Percentiles rank a stretch among this genome's conserved stretches.
Evolutionary conservation across 208 protist genomes (phyloP).

Genomic region (Strigomonas galati): DNA sequence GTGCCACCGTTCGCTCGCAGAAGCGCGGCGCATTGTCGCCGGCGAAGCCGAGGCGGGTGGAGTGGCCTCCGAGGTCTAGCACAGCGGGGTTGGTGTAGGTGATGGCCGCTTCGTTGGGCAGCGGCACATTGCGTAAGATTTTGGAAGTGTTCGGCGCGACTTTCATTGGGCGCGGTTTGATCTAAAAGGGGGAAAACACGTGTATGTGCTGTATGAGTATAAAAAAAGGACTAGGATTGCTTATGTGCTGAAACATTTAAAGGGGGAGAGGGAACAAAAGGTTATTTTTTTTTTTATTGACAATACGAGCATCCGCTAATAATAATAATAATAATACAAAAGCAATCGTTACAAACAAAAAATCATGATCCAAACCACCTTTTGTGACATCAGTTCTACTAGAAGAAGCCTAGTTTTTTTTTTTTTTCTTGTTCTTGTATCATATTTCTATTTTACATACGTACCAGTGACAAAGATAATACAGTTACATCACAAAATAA

Average conservation of each 20-base stretch:
- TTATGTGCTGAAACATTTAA: no score
- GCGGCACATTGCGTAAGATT: constrained; percentile 80
- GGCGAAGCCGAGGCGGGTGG: constrained; percentile 78
- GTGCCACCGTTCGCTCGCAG: constrained; percentile 61
- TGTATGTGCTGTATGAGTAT: constrained; percentile 8
- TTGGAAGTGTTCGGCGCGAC: constrained; percentile 79
- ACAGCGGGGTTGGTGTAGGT: constrained; percentile 79
- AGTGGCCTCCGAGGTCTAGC: constrained; percentile 83
- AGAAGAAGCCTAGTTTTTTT: no score
- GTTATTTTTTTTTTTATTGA: constrained; percentile 1
- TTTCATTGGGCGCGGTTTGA: constrained; percentile 74
- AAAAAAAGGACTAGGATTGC: constrained; percentile 6
- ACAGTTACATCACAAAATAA: no score
- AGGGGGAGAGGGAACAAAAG: no score
- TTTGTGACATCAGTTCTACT: no score
- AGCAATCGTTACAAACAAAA: no score
- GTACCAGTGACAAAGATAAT: no score
- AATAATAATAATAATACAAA: no score
- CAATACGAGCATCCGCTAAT: no score
- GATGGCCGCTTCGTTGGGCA: constrained; percentile 82
- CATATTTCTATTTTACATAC: background rate
- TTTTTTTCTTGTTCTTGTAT: constrained; percentile 7
- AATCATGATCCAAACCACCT: no score
- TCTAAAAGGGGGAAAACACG: no score
- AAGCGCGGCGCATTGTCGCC: constrained; percentile 85